These are phyloP conservation scores for Corynascus novoguineensis DNA, from an alignment of 495 filamentous ascomycete genomes.

Conservation along the genomic window DNA sequence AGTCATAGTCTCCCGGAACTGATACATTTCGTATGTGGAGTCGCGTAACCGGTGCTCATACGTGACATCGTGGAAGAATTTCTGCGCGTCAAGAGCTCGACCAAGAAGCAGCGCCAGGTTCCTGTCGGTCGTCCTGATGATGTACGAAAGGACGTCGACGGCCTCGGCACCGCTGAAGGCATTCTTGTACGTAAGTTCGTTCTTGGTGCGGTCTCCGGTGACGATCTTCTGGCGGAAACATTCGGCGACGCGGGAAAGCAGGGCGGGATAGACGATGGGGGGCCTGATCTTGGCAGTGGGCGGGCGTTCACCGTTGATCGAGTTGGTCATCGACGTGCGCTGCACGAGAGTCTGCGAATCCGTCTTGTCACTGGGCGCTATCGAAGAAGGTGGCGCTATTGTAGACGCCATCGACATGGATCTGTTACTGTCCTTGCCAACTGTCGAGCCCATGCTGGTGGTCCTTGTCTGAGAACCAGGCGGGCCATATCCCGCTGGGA, in stretches of 20 bases:
- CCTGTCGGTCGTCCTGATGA: slow-evolving; percentile 93
- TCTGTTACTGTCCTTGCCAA: slow-evolving; percentile 37
- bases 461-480: slow-evolving; percentile 46
- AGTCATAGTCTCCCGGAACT: slow-evolving; percentile 88
- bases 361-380: slow-evolving; percentile 27
- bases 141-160: slow-evolving; percentile 87
- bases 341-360: slow-evolving; percentile 42
- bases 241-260: slow-evolving; percentile 86
- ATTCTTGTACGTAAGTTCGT: slow-evolving; percentile 94
- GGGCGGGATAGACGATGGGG: slow-evolving; percentile 85
- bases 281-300: slow-evolving; percentile 52
- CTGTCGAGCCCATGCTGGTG: slow-evolving; percentile 48
- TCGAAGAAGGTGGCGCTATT: slow-evolving; percentile 40
- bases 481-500: slow-evolving; percentile 25
- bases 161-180: slow-evolving; percentile 93
- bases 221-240: slow-evolving; percentile 81
- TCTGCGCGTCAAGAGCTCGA: slow-evolving; percentile 91
- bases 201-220: slow-evolving; percentile 84
- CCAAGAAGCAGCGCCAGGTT: slow-evolving; percentile 93
- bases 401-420: slow-evolving; percentile 87
- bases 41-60: slow-evolving; percentile 95
- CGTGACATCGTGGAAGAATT: slow-evolving; percentile 99
- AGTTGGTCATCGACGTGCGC: slow-evolving; percentile 40
- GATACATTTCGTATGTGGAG: slow-evolving; percentile 85
- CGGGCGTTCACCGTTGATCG: slow-evolving; percentile 45